Evolutionary conservation across 768 basidiomycete species (phyloP).

Genomic region (Lenzites betulinus): DNA sequence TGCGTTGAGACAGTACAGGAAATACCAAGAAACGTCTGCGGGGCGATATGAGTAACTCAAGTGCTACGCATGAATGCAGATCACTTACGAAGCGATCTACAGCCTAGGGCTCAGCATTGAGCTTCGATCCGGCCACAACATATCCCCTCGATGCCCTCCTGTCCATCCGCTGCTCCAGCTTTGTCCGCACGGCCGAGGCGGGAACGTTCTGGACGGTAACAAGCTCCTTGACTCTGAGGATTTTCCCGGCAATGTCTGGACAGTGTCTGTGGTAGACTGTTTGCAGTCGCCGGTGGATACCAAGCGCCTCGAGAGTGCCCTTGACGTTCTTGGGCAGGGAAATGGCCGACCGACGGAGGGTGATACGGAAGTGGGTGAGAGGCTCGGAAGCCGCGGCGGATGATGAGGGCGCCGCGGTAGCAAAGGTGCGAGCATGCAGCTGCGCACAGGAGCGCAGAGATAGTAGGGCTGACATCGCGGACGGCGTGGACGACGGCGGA

Average conservation of each 20-base stretch:
- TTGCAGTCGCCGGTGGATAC: constrained; percentile 80
- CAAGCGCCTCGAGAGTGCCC: constrained; percentile 79
- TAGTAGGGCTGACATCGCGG: constrained; percentile 11
- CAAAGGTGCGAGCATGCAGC: background rate
- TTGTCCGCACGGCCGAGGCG: constrained; percentile 63
- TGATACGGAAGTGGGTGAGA: constrained; percentile 85
- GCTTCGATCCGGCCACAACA: constrained; percentile 45
- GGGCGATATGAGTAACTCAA: background rate
- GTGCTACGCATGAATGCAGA: rapidly evolving
- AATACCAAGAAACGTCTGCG: background rate
- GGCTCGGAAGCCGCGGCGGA: constrained; percentile 26
- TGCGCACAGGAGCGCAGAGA: constrained; percentile 10
- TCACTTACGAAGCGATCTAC: background rate
- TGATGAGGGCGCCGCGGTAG: constrained; percentile 1
- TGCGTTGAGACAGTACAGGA: background rate
- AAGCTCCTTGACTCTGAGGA: constrained; percentile 86
- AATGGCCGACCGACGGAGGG: constrained; percentile 84
- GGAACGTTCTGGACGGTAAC: constrained; percentile 88
- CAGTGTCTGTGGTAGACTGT: constrained; percentile 80
- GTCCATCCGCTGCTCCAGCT: constrained; percentile 65
- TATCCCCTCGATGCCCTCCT: constrained; percentile 72
- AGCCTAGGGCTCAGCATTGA: constrained; percentile 22
- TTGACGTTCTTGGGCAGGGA: constrained; percentile 72
- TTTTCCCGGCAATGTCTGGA: constrained; percentile 80
- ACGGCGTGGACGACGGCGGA: constrained; percentile 3